These are phyloP conservation scores for Exophiala calicioides DNA, from an alignment of 2,329 filamentous ascomycete genomes.

Conservation along the genomic window DNA sequence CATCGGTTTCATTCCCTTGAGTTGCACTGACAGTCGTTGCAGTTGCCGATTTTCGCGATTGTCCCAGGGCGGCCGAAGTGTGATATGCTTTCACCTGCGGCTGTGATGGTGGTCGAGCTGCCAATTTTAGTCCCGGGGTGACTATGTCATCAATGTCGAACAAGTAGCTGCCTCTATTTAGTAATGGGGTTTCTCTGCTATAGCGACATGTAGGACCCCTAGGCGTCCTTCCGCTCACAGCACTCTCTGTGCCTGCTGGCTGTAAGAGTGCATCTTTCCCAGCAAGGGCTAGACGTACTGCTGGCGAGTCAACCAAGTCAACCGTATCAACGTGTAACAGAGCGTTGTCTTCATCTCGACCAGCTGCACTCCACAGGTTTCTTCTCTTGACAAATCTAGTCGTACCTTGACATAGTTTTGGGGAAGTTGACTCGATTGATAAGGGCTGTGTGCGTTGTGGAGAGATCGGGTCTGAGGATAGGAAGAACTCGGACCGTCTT, in stretches of 20 bases:
- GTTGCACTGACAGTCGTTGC: too few relatives aligned
- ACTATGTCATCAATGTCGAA: slow-evolving; percentile 26
- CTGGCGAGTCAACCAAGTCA: slow-evolving; percentile 56
- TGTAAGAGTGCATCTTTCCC: slow-evolving; percentile 29
- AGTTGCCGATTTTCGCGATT: not conserved
- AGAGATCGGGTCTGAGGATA: slow-evolving; percentile 23
- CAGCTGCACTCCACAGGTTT: slow-evolving; percentile 70
- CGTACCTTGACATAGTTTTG: slow-evolving; percentile 37
- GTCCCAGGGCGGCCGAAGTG: slow-evolving; percentile 7
- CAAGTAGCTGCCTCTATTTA: slow-evolving; percentile 3
- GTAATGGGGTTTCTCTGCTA: slow-evolving; percentile 2
- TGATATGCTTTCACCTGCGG: slow-evolving; percentile 9
- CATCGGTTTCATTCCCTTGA: not conserved
- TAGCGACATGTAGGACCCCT: not conserved
- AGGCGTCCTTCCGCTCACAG: not conserved
- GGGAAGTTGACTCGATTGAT: slow-evolving; percentile 29
- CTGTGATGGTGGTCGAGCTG: not conserved
- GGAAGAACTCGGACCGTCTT: slow-evolving; percentile 54
- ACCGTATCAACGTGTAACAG: slow-evolving; percentile 65
- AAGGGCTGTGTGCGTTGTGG: slow-evolving; percentile 15
- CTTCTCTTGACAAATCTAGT: slow-evolving; percentile 35
- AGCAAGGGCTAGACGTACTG: slow-evolving; percentile 27
- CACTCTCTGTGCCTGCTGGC: not conserved
- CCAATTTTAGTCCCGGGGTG: slow-evolving; percentile 5
- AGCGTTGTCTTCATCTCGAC: slow-evolving; percentile 65